phyloP scores from a whole-genome alignment of 139 green algal genomes.

The Pseudopediastrum boryanum region DNA sequence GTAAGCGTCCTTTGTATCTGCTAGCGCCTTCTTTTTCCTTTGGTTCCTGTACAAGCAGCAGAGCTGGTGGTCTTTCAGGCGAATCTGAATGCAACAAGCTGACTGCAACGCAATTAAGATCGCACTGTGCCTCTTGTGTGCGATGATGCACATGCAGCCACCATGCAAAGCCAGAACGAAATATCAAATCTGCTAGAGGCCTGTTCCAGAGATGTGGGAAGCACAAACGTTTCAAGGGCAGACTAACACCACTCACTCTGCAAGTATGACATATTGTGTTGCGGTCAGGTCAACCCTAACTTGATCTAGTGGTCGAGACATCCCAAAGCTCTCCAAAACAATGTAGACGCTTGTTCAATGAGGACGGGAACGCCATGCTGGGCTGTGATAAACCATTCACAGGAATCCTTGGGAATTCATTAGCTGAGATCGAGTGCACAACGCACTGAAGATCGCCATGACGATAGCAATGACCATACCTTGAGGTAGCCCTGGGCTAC shows the following conservation, averaged over 20 bases:
- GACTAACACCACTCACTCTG: constrained; percentile 48
- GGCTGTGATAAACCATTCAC: no score
- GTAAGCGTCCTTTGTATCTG: constrained; percentile 60
- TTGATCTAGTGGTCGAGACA: no score
- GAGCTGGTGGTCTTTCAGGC: neutral
- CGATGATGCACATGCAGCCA: neutral
- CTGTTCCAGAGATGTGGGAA: neutral
- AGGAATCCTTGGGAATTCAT: no score
- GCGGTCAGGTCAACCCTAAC: constrained; percentile 63
- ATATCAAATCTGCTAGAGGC: neutral
- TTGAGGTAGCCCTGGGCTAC: no score
- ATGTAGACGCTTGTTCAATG: no score
- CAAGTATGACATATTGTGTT: constrained; percentile 73
- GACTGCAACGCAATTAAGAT: neutral
- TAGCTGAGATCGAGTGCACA: no score
- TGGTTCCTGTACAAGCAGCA: constrained; percentile 57
- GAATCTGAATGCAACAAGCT: neutral
- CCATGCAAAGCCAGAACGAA: neutral
- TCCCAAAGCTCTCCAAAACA: no score
- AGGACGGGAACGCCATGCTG: no score
- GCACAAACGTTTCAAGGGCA: neutral
- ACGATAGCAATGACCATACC: no score
- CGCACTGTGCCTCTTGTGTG: neutral
- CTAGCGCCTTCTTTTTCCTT: constrained; percentile 76
- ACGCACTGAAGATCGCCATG: no score